Evolutionary conservation across 495 filamentous ascomycete genomes (phyloP).

Genomic region (Neurospora sp.): DNA sequence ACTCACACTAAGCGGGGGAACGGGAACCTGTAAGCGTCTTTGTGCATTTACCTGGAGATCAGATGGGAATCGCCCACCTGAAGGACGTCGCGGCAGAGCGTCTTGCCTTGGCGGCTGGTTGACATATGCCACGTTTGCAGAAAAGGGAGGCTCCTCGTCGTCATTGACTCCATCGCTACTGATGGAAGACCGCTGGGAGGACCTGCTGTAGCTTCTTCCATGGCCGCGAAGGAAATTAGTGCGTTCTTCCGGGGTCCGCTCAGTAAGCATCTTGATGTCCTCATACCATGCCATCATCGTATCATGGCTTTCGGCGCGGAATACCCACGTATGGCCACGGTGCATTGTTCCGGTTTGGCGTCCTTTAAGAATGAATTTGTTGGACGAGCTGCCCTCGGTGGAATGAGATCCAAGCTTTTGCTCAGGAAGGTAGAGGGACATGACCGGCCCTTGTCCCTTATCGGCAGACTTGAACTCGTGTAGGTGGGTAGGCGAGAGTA

Average conservation of each 20-base stretch:
- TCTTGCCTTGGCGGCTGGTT: constrained; percentile 37
- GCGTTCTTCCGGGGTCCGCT: constrained; percentile 80
- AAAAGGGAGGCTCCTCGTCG: constrained; percentile 72
- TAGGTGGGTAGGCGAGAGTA: constrained; percentile 88
- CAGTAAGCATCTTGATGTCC: constrained; percentile 79
- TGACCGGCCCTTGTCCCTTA: constrained; percentile 60
- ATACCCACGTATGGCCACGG: constrained; percentile 94
- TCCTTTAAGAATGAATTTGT: constrained; percentile 96
- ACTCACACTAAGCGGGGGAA: constrained; percentile 68
- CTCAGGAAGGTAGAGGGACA: constrained; percentile 91
- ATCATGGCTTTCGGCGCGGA: constrained; percentile 87
- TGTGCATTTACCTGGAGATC: constrained; percentile 64
- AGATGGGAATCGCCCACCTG: constrained; percentile 85
- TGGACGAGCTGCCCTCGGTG: constrained; percentile 71
- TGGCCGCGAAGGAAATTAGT: constrained; percentile 76
- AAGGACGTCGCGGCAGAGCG: constrained; percentile 46
- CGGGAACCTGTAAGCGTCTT: constrained; percentile 63
- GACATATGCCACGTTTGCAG: constrained; percentile 43
- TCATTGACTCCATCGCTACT: constrained; percentile 72
- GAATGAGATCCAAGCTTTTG: constrained; percentile 94
- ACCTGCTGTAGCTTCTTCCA: constrained; percentile 61
- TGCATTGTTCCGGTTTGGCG: constrained; percentile 90
- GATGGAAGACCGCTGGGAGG: constrained; percentile 52
- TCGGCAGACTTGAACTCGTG: constrained; percentile 95
- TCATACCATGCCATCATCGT: constrained; percentile 97